Evolutionary conservation across 2,329 filamentous ascomycete species (phyloP).

Genomic region (Fusarium sacchari): DNA sequence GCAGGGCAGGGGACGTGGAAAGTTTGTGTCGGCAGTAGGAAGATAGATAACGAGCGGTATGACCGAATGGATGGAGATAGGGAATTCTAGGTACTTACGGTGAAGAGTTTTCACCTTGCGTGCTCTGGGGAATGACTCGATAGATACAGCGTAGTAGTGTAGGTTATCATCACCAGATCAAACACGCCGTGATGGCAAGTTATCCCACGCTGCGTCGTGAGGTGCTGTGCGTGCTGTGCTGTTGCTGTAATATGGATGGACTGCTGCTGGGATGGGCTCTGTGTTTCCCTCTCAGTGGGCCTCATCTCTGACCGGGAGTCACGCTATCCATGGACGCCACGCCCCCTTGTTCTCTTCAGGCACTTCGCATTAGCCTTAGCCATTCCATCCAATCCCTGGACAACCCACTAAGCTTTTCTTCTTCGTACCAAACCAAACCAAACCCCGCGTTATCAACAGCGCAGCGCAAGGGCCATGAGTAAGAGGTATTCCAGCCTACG

Average conservation of each 20-base stretch:
- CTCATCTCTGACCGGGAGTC: conserved; percentile 9
- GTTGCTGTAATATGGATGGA: background rate
- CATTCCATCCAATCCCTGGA: background rate
- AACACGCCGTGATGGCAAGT: background rate
- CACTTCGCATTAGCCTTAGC: conserved; percentile 2
- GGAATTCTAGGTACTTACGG: conserved; percentile 1
- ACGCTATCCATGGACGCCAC: conserved; percentile 5
- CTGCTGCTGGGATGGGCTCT: background rate
- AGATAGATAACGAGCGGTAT: conserved; percentile 9
- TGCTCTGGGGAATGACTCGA: conserved; percentile 1
- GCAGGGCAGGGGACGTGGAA: background rate
- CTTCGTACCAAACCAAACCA: background rate
- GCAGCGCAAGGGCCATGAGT: background rate
- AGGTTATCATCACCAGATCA: background rate
- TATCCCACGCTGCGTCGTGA: background rate
- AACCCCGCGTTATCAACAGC: conserved; percentile 35
- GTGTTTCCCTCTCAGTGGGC: conserved; percentile 8
- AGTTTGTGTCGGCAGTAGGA: background rate
- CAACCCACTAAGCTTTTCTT: background rate
- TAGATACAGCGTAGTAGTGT: background rate
- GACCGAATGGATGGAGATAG: conserved; percentile 5
- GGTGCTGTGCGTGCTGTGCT: background rate
- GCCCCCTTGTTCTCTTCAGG: conserved; percentile 13
- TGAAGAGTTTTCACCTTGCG: background rate
- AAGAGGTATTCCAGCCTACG: background rate